These are phyloP conservation scores for Moringa oleifera DNA, from an alignment of 345 rosid species.

Conservation along the genomic window DNA sequence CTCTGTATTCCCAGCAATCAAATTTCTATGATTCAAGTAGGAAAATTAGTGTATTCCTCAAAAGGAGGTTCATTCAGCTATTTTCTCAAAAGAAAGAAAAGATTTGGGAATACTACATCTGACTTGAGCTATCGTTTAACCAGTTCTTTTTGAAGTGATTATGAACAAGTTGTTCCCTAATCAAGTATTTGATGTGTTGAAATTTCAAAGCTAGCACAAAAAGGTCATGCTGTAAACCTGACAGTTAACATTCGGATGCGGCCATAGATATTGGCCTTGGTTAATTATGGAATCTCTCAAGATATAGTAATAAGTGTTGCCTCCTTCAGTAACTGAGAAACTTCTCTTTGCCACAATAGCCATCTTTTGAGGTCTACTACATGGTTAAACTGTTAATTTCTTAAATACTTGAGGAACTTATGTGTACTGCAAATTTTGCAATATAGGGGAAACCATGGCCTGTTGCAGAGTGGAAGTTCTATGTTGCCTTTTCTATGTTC, in stretches of 20 bases:
- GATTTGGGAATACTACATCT: neutral
- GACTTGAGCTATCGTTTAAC: neutral
- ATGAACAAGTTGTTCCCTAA: neutral
- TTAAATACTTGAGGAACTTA: neutral
- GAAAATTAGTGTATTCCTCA: conserved; percentile 1
- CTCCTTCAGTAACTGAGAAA: neutral
- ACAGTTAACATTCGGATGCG: neutral
- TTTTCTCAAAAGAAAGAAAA: neutral
- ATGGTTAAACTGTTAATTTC: neutral
- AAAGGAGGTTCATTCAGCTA: neutral
- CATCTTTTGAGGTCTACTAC: neutral
- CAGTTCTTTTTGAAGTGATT: neutral
- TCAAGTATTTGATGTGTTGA: too few relatives aligned
- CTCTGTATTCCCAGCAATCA: neutral
- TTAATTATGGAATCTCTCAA: neutral
- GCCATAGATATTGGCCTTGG: neutral
- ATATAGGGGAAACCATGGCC: conserved; percentile 90
- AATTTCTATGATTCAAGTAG: neutral
- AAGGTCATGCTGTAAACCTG: neutral
- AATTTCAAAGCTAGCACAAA: neutral
- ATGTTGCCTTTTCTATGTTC: conserved; percentile 81
- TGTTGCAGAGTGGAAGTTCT: conserved; percentile 82
- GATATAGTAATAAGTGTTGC: neutral
- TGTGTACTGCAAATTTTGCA: conserved; percentile 17
- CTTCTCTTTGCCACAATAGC: neutral